A percentile compares a stretch with the other conserved stretches of the same genome.
phyloP scores from a whole-genome alignment of 768 basidiomycete genomes.

The Pleurotus tuber-regium region DNA sequence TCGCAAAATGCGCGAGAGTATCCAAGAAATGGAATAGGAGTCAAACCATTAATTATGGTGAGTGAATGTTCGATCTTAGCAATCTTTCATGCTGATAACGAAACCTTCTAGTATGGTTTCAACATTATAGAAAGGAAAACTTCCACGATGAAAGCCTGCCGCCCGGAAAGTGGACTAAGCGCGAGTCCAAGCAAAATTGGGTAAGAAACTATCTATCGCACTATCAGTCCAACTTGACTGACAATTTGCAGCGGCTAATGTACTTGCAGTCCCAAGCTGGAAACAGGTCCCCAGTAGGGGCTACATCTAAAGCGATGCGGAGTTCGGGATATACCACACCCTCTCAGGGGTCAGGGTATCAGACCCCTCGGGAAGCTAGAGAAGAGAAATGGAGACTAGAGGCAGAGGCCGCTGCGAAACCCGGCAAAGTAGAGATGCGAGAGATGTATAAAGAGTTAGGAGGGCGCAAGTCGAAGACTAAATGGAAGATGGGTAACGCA shows the following conservation, averaged over 20 bases:
- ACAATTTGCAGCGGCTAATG: slow-evolving; percentile 47
- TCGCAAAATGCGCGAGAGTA: slow-evolving; percentile 77
- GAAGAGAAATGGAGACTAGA: slow-evolving; percentile 74
- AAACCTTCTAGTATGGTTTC: slow-evolving; percentile 79
- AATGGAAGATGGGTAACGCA: slow-evolving; percentile 69
- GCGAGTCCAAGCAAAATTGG: slow-evolving; percentile 95
- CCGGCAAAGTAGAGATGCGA: slow-evolving; percentile 83
- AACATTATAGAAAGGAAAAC: slow-evolving; percentile 83
- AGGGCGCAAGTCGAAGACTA: slow-evolving; percentile 75
- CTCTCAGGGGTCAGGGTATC: slow-evolving; percentile 53
- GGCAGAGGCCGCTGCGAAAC: slow-evolving; percentile 48
- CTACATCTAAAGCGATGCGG: slow-evolving; percentile 28
- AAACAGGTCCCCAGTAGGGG: slow-evolving; percentile 34
- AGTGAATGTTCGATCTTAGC: slow-evolving; percentile 18
- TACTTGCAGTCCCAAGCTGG: slow-evolving; percentile 41
- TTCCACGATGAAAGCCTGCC: slow-evolving; percentile 80
- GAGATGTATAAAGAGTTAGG: slow-evolving; percentile 90
- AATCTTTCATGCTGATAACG: background rate
- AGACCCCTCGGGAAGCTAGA: slow-evolving; percentile 74
- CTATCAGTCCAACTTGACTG: slow-evolving; percentile 11
- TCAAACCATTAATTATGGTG: slow-evolving; percentile 90
- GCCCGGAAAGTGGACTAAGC: slow-evolving; percentile 86
- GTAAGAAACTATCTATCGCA: slow-evolving; percentile 34
- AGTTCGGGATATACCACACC: slow-evolving; percentile 52
- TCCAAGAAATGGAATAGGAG: slow-evolving; percentile 87